Conservation (phyloP, 163 green algal species). For the Coccomyxa subellipsoidea region DNA sequence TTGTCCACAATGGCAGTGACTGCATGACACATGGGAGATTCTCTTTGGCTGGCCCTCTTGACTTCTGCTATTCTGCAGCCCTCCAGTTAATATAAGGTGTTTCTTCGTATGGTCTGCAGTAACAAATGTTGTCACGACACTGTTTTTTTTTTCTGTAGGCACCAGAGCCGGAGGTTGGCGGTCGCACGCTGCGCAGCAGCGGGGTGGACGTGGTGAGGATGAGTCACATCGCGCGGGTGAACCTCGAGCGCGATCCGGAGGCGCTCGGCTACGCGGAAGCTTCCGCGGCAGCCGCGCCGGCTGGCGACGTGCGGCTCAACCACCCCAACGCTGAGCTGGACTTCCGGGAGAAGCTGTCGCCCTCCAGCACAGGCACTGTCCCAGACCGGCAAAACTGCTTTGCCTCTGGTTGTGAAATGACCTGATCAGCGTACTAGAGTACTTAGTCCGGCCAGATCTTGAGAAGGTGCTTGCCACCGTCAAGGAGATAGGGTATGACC, state of each 20-base stretch:
- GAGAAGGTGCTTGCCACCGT: no score
- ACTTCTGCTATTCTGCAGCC: no score
- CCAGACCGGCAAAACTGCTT: neutral
- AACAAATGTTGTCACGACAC: neutral
- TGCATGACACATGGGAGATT: no score
- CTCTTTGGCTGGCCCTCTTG: no score
- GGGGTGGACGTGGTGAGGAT: constrained; percentile 68
- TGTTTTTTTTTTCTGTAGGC: neutral
- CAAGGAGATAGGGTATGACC: no score
- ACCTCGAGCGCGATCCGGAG: constrained; percentile 67
- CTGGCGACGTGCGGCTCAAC: constrained; percentile 70
- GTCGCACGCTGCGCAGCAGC: constrained; percentile 18
- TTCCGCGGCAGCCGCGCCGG: constrained; percentile 28
- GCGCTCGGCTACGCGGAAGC: constrained; percentile 43
- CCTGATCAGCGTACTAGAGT: no score
- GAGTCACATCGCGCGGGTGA: constrained; percentile 69
- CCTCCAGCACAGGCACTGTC: neutral
- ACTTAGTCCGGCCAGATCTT: no score
- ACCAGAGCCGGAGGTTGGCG: neutral
- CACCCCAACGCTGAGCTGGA: constrained; percentile 82
- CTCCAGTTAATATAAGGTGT: no score
- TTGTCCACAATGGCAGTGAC: no score
- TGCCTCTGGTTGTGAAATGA: neutral
- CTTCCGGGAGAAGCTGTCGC: constrained; percentile 48
- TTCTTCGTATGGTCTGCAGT: no score